Base-by-base conservation (phyloP, 2,329 filamentous ascomycete genomes). In the Cordyceps cateniannulata region DNA sequence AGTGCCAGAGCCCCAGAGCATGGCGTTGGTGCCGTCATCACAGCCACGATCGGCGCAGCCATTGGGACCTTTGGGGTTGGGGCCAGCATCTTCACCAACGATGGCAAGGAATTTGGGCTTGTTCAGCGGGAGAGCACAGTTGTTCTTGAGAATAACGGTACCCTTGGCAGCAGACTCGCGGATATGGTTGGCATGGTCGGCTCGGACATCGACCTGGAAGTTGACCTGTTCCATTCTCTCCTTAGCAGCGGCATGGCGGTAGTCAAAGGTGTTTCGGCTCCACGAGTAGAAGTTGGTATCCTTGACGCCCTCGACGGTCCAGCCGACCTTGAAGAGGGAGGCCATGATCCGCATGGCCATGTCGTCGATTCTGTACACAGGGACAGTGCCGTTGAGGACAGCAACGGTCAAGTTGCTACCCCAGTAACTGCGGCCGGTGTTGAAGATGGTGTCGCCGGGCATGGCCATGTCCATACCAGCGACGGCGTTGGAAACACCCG, bases 91-190 rank as follows among this genome's bases (percentile, higher is more conserved):
- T 56, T 91, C 87, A 22, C 93, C 93, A 66, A 97, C 83, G 58
- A 92, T 85, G 20, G 84, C 89, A 29, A 93, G 76, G 68, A 90
- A 89, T 69, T 84, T 87, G 66, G 93, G 90, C 70, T 86, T 85
- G 62, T 85, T 86, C n/a, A 97, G 80, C 0, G 93, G 93, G 35
- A 98, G 78, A 2, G 81, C 80, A 16, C 86, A 86, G 3, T 79
- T 79, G 74, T 98, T 97, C 82, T 98, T 99, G 65, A 99, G 79
- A 12, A 99, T 79, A 7, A 99, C 92, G 2, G 88, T 92, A 18
- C 90, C 91, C 72, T 90, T 89, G 55, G 89, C 87, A 16, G 85
- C 92, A 57, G 90, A 82, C 65, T 91, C 83, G 38, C 92, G 87
- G 64, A 96, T 93, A 56, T 91, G 76, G 24, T 75, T 70, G 50